Evolutionary conservation across 805 yeast species (phyloP).

Genomic region (Metschnikowia reukaufii): DNA sequence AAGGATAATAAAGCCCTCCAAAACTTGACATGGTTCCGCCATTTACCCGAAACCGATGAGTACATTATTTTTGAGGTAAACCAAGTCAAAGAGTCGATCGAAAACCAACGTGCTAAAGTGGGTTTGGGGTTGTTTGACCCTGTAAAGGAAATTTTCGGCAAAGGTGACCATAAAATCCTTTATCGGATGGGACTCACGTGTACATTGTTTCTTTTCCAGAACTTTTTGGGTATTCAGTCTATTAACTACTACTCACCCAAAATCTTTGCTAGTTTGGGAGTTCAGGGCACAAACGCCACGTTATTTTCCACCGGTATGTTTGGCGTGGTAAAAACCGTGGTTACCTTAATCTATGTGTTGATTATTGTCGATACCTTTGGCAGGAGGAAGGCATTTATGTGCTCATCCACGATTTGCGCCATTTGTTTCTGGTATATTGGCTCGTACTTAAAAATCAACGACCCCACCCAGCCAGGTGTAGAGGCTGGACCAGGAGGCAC

Average conservation of each 20-base stretch:
- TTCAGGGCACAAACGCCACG: slow-evolving; percentile 37
- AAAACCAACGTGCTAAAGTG: slow-evolving; percentile 27
- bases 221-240: slow-evolving; percentile 41
- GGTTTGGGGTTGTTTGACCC: slow-evolving; percentile 39
- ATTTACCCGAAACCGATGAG: slow-evolving; percentile 34
- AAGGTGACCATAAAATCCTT: slow-evolving; percentile 26
- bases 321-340: slow-evolving; percentile 39
- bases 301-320: slow-evolving; percentile 42
- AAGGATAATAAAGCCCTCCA: slow-evolving; percentile 32
- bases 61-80: slow-evolving; percentile 36
- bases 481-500: slow-evolving; percentile 40
- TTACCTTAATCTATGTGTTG: slow-evolving; percentile 34
- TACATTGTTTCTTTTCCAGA: slow-evolving; percentile 35
- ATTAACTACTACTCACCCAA: slow-evolving; percentile 41
- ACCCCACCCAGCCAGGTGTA: slow-evolving; percentile 32
- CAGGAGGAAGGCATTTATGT: slow-evolving; percentile 37
- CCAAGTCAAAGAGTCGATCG: slow-evolving; percentile 36
- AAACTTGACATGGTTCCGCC: slow-evolving; percentile 37
- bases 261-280: slow-evolving; percentile 36
- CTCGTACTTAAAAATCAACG: slow-evolving; percentile 34
- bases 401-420: slow-evolving; percentile 33
- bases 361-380: slow-evolving; percentile 39
- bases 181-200: slow-evolving; percentile 34
- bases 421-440: slow-evolving; percentile 43
- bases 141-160: slow-evolving; percentile 29